Percentiles rank a stretch among this genome's conserved stretches.
These are phyloP conservation scores for Endotrypanum monterogeii DNA, from an alignment of 208 protist genomes.

Conservation along the genomic window DNA sequence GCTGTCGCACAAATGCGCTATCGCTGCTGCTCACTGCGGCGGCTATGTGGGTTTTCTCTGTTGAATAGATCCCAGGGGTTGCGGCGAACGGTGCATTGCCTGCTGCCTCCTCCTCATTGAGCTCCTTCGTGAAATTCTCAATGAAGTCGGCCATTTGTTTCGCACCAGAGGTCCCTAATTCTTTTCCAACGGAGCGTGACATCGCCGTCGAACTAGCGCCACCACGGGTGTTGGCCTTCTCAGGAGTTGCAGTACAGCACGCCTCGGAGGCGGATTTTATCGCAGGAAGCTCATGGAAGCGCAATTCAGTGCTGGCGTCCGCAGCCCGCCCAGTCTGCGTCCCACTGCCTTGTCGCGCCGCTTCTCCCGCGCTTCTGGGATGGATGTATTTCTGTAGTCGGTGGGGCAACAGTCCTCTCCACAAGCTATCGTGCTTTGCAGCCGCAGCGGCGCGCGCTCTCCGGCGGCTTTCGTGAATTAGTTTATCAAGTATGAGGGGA, in stretches of 20 bases:
- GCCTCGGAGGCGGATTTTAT: conserved; percentile 22
- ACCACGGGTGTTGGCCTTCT: neutral
- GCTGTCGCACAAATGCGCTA: conserved; percentile 47
- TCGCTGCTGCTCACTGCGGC: conserved; percentile 54
- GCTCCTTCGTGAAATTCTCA: conserved; percentile 16
- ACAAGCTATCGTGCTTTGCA: neutral
- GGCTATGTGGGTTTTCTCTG: conserved; percentile 31
- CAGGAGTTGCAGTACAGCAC: neutral
- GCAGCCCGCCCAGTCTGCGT: neutral
- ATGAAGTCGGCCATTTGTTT: conserved; percentile 10
- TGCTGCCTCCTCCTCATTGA: neutral
- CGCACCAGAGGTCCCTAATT: neutral
- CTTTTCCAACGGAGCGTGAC: neutral
- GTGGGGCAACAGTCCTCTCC: neutral
- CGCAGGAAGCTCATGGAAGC: conserved; percentile 26
- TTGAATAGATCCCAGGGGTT: conserved; percentile 15
- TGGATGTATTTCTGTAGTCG: neutral
- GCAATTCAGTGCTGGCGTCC: conserved; percentile 1
- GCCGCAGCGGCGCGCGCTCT: conserved; percentile 6
- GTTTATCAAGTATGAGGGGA: conserved; percentile 19
- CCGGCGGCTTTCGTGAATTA: conserved; percentile 21
- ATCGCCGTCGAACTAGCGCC: neutral
- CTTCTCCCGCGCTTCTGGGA: neutral
- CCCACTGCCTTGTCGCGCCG: neutral
- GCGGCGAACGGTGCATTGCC: neutral